These are phyloP conservation scores for Neonectria faginata DNA, from an alignment of 2,329 filamentous ascomycete genomes.

Conservation along the genomic window DNA sequence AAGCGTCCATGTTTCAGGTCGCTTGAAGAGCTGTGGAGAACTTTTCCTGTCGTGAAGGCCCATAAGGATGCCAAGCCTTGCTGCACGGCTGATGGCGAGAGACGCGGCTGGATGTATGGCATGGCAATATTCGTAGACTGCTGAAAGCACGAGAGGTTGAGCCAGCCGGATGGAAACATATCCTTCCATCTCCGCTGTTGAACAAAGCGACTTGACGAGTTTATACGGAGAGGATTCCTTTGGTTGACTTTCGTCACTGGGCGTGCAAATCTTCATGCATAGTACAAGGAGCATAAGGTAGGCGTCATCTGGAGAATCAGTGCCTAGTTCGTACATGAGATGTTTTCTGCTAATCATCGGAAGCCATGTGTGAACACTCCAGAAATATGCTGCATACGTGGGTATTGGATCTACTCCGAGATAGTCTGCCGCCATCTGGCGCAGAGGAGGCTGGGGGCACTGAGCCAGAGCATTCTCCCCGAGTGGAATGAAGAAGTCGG, in stretches of 20 bases:
- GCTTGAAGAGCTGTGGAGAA: constrained; percentile 27
- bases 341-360: constrained; percentile 37
- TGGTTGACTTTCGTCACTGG: neutral
- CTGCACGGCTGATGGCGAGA: constrained; percentile 34
- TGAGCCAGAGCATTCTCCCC: constrained; percentile 11
- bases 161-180: constrained; percentile 33
- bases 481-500: constrained; percentile 21
- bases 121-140: constrained; percentile 30
- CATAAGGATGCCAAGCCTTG: constrained; percentile 34
- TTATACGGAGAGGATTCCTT: constrained; percentile 25
- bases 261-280: constrained; percentile 36
- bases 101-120: constrained; percentile 37
- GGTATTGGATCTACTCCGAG: neutral
- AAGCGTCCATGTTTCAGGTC: constrained; percentile 31
- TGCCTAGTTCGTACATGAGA: constrained; percentile 13
- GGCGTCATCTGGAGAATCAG: neutral
- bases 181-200: constrained; percentile 23
- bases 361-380: constrained; percentile 30
- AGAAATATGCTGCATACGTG: constrained; percentile 26
- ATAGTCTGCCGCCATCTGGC: constrained; percentile 5
- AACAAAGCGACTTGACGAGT: constrained; percentile 24
- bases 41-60: constrained; percentile 26
- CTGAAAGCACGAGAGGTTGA: constrained; percentile 30
- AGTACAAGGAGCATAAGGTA: constrained; percentile 32
- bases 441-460: neutral